Percentiles rank a stretch among this genome's conserved stretches.
These are phyloP conservation scores for Knufia fluminis DNA, from an alignment of 2,329 filamentous ascomycete genomes.

Conservation along the genomic window DNA sequence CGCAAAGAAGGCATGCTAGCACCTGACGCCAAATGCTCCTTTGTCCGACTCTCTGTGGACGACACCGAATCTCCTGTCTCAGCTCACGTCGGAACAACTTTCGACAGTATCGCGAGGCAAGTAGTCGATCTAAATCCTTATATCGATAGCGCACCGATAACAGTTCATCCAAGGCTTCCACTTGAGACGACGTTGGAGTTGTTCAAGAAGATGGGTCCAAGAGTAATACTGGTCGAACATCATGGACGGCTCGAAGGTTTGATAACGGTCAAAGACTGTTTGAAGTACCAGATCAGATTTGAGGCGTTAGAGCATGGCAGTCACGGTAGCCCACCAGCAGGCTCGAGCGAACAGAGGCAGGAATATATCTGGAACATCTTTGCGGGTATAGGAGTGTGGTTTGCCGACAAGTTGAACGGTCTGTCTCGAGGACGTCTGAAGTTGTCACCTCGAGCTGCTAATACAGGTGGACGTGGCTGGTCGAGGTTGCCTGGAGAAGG, in stretches of 20 bases:
- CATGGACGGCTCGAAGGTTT: slow-evolving; percentile 73
- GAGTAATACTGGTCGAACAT: slow-evolving; percentile 87
- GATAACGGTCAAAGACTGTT: slow-evolving; percentile 91
- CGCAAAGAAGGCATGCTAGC: slow-evolving; percentile 59
- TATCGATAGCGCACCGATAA: slow-evolving; percentile 79
- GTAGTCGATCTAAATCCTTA: slow-evolving; percentile 75
- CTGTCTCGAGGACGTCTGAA: slow-evolving; percentile 50
- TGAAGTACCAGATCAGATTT: slow-evolving; percentile 95
- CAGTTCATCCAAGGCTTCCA: slow-evolving; percentile 80
- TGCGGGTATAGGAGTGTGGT: slow-evolving; percentile 46
- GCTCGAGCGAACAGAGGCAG: slow-evolving; percentile 42
- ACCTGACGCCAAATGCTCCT: slow-evolving; percentile 62
- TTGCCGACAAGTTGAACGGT: slow-evolving; percentile 46
- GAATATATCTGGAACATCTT: slow-evolving; percentile 57
- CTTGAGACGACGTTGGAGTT: slow-evolving; percentile 97
- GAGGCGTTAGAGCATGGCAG: slow-evolving; percentile 60
- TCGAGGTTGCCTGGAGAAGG: slow-evolving; percentile 15
- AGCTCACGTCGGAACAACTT: slow-evolving; percentile 39
- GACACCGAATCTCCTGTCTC: slow-evolving; percentile 19
- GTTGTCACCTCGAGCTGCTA: slow-evolving; percentile 27
- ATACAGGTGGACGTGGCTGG: slow-evolving; percentile 14
- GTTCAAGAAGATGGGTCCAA: slow-evolving; percentile 93
- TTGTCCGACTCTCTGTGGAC: slow-evolving; percentile 46
- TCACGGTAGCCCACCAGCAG: slow-evolving; percentile 44
- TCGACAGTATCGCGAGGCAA: slow-evolving; percentile 51